These are phyloP conservation scores for Ogataea thermomethanolica DNA, from an alignment of 805 yeast species.

Conservation along the genomic window DNA sequence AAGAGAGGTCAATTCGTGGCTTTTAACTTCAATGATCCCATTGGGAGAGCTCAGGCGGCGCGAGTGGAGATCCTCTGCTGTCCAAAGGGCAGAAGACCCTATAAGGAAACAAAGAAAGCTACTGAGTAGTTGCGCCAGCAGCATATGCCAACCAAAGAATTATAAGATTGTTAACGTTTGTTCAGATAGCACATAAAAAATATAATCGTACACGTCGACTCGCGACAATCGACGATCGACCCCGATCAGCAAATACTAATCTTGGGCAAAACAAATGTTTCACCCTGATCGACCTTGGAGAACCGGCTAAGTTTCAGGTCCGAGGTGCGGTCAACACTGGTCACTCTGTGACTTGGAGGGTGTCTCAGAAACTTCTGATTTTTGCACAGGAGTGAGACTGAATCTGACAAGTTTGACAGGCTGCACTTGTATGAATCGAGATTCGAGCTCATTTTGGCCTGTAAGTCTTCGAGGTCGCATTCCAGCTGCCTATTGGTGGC, in stretches of 20 bases:
- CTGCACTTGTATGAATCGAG: conserved; percentile 16
- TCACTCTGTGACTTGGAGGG: neutral
- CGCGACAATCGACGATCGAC: conserved; percentile 5
- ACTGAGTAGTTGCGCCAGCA: no score
- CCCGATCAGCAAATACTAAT: conserved; percentile 7
- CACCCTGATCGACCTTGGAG: conserved; percentile 11
- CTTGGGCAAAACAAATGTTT: conserved; percentile 18
- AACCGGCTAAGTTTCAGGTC: conserved; percentile 9
- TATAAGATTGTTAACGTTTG: neutral
- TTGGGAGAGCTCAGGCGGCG: conserved; percentile 21
- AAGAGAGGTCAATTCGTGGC: conserved; percentile 37
- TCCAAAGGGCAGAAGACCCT: conserved; percentile 11
- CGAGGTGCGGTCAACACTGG: neutral
- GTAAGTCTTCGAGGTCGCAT: conserved; percentile 14
- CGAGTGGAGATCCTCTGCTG: conserved; percentile 16
- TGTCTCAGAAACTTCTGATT: conserved; percentile 18
- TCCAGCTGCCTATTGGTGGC: conserved; percentile 7
- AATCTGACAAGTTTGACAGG: conserved; percentile 18
- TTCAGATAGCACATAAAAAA: neutral
- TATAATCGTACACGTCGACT: neutral
- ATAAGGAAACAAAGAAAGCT: neutral
- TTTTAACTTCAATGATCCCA: conserved; percentile 41
- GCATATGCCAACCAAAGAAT: no score
- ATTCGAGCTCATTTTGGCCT: conserved; percentile 15
- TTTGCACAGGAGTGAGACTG: conserved; percentile 20